Conservation (phyloP, 2,329 filamentous ascomycete genomes). For the Aspergillus niger region DNA sequence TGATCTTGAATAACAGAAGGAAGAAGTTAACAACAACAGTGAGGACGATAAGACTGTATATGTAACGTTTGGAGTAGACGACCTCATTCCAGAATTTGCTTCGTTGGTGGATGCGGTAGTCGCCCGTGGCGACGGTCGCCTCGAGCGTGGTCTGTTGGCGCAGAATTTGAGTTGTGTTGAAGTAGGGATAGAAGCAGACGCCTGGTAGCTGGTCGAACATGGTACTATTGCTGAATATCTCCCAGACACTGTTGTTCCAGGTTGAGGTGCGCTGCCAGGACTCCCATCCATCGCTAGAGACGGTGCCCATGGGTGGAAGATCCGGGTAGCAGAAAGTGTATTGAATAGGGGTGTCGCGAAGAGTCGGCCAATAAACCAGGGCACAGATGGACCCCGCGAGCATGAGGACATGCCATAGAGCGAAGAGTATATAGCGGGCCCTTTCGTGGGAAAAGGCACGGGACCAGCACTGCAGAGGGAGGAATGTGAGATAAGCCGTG, state of each 20-base stretch:
- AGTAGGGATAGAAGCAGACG: slow-evolving; percentile 38
- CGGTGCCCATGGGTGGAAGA: slow-evolving; percentile 23
- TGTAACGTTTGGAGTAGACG: slow-evolving; percentile 29
- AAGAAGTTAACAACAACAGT: slow-evolving; percentile 29
- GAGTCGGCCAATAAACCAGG: slow-evolving; percentile 26
- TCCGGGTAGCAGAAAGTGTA: slow-evolving; percentile 37
- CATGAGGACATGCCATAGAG: slow-evolving; percentile 36
- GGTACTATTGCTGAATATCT: slow-evolving; percentile 27
- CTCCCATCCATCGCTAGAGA: slow-evolving; percentile 32
- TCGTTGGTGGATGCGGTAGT: slow-evolving; percentile 11
- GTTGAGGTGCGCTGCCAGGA: slow-evolving; percentile 23
- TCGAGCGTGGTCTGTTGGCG: slow-evolving; percentile 25
- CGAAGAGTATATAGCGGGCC: slow-evolving; percentile 31
- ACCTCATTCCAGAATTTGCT: slow-evolving; percentile 20
- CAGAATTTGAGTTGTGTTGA: slow-evolving; percentile 32
- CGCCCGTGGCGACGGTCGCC: slow-evolving; percentile 14
- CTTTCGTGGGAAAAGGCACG: slow-evolving; percentile 29
- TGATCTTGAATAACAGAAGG: slow-evolving; percentile 25
- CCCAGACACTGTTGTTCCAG: slow-evolving; percentile 36
- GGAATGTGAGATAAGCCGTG: slow-evolving; percentile 37
- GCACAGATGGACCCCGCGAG: slow-evolving; percentile 33
- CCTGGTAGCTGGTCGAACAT: slow-evolving; percentile 25
- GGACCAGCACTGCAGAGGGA: slow-evolving; percentile 39
- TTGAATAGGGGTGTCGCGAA: slow-evolving; percentile 23
- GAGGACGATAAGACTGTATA: slow-evolving; percentile 31